Base-by-base conservation (phyloP, 768 basidiomycete species). In the Leccinum barrowsii region DNA sequence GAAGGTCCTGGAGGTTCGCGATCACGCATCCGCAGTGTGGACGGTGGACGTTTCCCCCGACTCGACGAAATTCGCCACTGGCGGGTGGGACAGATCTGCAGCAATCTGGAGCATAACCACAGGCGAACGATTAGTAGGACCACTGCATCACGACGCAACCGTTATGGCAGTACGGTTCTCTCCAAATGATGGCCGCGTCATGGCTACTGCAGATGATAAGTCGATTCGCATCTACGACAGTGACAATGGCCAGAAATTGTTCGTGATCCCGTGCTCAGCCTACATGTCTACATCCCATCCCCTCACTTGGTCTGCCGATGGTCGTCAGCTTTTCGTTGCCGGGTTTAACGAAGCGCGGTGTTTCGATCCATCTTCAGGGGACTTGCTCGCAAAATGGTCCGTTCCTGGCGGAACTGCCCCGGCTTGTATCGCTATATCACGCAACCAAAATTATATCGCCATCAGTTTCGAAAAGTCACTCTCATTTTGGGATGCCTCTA, bases 401-500 rank as follows among this genome's bases (percentile, higher is more conserved):
- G 7, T 49, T 48, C 54, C 54, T 32, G 53, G 53, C 12, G 48
- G 19, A 22, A 24, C 15, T 19, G 19, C 24, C 12, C 40, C 34
- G 2, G 15, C 28, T 42, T 58, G 35, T 6, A 42, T 58, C 30
- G 15, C 12, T 2, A 28, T 54, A 19, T 34, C 58, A 8, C 48
- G 12, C 40, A 48, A 30, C 15, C 28, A 21, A 30, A 52, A 26
- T 19, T 58, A 50, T 40, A 7, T 21, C 34, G 28, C 19, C 12
- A 22, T 50, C 28, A 12, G 12, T 1, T 22, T 46, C 2, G 3
- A 17, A n/a, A 4, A 54, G 4, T 17, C 48, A 1, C 7, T 58
- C 12, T 58, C 48, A 4, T 58, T 59, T 22, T 59, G 58, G 58
- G 49, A 59, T 17, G 17, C 24, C 8, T 11, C 49, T 28, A 46